Conservation (phyloP, 345 rosid genomes). For the Moringa oleifera region DNA sequence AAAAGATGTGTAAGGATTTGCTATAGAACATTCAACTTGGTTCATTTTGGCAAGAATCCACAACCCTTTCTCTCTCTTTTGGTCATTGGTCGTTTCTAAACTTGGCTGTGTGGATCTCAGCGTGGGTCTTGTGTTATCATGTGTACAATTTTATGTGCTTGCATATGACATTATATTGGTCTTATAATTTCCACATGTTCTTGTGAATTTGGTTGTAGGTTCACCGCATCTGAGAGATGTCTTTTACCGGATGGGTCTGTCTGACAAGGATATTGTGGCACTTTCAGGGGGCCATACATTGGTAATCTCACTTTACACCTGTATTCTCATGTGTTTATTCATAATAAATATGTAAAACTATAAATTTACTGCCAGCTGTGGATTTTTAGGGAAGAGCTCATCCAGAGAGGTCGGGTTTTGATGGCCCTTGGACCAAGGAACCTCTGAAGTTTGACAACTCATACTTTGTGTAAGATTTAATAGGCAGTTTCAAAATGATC, state of each 20-base stretch:
- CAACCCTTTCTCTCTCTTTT: background rate
- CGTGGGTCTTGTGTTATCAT: background rate
- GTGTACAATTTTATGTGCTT: background rate
- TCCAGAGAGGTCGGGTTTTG: slow-evolving; percentile 91
- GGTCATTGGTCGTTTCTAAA: too few relatives aligned
- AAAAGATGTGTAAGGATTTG: background rate
- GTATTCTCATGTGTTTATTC: background rate
- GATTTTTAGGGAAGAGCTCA: slow-evolving; percentile 77
- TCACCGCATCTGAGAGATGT: slow-evolving; percentile 68
- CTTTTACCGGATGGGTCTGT: slow-evolving; percentile 83
- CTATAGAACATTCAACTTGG: background rate
- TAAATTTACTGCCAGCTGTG: slow-evolving; percentile 6
- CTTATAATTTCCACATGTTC: background rate
- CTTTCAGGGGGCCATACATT: slow-evolving; percentile 53
- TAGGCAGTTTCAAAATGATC: background rate
- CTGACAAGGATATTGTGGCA: slow-evolving; percentile 87
- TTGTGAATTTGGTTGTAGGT: slow-evolving; percentile 36
- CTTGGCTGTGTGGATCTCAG: background rate
- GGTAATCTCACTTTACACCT: slow-evolving; percentile 20
- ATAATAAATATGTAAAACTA: background rate
- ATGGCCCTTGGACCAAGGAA: slow-evolving; percentile 94
- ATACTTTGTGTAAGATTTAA: slow-evolving; percentile 69
- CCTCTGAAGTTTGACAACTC: slow-evolving; percentile 94
- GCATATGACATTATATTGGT: background rate
- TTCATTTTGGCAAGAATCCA: background rate